Base-by-base conservation (phyloP, 169 alveolate genomes). In the Plasmodium gallinaceum region DNA sequence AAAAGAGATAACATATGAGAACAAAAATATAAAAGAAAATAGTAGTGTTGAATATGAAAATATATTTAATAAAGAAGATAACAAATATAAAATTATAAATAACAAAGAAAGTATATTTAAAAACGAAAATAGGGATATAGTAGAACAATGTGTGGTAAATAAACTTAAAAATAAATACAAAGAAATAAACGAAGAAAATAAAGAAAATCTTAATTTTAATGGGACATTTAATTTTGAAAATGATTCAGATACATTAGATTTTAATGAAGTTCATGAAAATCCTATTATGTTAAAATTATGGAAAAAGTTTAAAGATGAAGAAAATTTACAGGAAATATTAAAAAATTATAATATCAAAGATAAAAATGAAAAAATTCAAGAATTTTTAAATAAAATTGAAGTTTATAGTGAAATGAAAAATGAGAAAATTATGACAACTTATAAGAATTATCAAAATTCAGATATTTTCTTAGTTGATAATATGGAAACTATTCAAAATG, bases 271-370 rank as follows among this genome's bases (percentile, higher is more conserved):
- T 18, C 14, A 16, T 72, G 32, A 72, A 42, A 12, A 45, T 12
- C 57, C 70, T 5, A 73, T 26, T 12, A 52, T 22, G 32, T 26
- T 57, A 58, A 73, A 43, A 7, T 12, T 60, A 20, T 73, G 18
- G 68, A 69, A 73, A 57, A 45, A 73, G 22, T 7, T 54, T 52
- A 75, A 64, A 75, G n/a, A 62, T 75, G 74, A 42, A 2, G 37
- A 64, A 78, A 57, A 16, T 22, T n/a, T 51, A 69, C n/a, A 65
- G 46, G 42, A 39, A 24, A 26, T 65, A 37, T 39, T 78, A 42
- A 78, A 78, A 18, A 32, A 24, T 14, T 22, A 78, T 58, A 78
- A 42, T 45, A 4, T 7, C 32, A 43, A 20, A 42, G 22, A 46
- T 12, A 64, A 65, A 58, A 16, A 32, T n/a, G 18, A 48, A 64